Conservation (phyloP, 345 rosid genomes). For the Ricinus communis region DNA sequence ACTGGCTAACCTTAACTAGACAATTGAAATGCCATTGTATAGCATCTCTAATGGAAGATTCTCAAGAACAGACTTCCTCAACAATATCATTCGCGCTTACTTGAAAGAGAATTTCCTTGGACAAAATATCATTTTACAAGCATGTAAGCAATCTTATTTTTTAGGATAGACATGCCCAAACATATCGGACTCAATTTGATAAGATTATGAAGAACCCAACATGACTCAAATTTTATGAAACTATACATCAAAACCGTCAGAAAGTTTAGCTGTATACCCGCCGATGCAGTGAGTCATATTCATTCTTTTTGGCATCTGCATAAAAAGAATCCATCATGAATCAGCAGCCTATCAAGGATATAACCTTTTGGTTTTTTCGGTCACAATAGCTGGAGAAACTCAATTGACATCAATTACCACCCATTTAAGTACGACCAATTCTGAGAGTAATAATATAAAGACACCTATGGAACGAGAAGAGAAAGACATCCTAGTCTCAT, state of each 20-base stretch:
- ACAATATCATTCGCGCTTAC: too few species aligned
- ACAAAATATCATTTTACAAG: not conserved
- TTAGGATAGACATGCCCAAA: not conserved
- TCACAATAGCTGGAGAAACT: not conserved
- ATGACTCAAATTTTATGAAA: not conserved
- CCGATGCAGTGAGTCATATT: not conserved
- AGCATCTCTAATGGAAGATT: too few species aligned
- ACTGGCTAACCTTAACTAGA: too few species aligned
- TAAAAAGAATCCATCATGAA: not conserved
- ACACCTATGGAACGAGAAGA: too few species aligned
- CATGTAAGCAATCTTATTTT: not conserved
- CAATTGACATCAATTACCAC: not conserved
- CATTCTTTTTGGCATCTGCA: slow-evolving; percentile 1
- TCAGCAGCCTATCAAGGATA: not conserved
- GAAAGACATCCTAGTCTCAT: too few species aligned
- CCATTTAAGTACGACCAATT: too few species aligned
- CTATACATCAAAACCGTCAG: slow-evolving; percentile 2
- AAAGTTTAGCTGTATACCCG: not conserved
- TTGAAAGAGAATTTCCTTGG: not conserved
- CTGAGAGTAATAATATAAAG: not conserved
- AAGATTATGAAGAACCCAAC: not conserved
- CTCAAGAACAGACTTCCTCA: too few species aligned
- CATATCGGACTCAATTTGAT: not conserved
- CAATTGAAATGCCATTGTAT: too few species aligned
- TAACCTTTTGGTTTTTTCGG: not conserved